Percentiles rank a stretch among this genome's conserved stretches.
Evolutionary conservation across 768 basidiomycete species (phyloP).

Genomic region (Lyophyllum shimeji): DNA sequence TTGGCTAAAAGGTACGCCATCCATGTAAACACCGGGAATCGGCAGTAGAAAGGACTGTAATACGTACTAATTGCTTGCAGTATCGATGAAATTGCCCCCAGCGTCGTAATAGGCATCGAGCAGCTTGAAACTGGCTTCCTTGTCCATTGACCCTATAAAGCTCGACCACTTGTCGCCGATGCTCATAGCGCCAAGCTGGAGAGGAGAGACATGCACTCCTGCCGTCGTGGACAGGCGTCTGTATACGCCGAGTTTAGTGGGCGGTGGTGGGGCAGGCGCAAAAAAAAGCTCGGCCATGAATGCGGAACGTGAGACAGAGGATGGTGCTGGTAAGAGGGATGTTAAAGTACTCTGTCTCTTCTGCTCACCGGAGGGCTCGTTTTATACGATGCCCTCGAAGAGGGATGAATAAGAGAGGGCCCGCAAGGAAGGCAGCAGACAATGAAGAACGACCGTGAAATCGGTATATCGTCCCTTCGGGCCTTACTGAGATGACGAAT

Average conservation of each 20-base stretch:
- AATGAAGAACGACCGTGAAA: no score
- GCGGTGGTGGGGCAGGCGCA: conserved; percentile 21
- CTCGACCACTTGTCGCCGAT: conserved; percentile 38
- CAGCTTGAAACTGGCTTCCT: conserved; percentile 25
- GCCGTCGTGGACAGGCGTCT: conserved; percentile 39
- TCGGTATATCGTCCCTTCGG: no score
- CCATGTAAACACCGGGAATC: neutral
- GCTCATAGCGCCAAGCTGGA: conserved; percentile 49
- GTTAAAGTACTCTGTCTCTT: neutral
- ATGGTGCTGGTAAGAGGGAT: neutral
- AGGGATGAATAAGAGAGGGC: no score
- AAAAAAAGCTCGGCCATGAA: neutral
- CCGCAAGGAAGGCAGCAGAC: no score
- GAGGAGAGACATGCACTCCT: conserved; percentile 47
- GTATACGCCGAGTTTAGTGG: conserved; percentile 35
- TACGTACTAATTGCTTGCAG: conserved; percentile 5
- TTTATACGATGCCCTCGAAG: no score
- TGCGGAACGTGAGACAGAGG: neutral
- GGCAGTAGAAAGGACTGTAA: neutral
- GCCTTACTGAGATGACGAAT: no score
- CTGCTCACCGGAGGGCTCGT: no score
- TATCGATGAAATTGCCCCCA: conserved; percentile 18
- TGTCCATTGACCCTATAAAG: conserved; percentile 32
- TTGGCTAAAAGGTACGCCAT: conserved; percentile 32
- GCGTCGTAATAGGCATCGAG: conserved; percentile 15